Conservation (phyloP, 805 yeast genomes). For the Candida adriatica region DNA sequence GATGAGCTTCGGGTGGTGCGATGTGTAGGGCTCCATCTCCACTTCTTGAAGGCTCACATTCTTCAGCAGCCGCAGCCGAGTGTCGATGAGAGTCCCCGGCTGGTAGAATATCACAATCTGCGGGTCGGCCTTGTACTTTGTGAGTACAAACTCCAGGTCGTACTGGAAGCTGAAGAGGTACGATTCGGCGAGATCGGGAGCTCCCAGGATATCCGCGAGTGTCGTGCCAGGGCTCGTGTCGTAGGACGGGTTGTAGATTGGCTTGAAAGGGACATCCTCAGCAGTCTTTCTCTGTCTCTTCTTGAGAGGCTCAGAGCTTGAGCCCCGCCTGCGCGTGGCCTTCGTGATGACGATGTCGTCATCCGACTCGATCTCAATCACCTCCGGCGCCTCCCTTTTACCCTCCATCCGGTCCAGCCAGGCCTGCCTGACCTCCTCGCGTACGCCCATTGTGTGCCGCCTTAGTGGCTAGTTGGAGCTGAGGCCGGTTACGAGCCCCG, state of each 20-base stretch:
- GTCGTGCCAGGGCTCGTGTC: constrained; percentile 14
- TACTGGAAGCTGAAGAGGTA: constrained; percentile 44
- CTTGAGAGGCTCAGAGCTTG: too few relatives aligned
- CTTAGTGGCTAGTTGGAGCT: too few relatives aligned
- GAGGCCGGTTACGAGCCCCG: too few relatives aligned
- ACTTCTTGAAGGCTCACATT: constrained; percentile 22
- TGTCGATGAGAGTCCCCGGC: constrained; percentile 24
- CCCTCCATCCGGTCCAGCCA: constrained; percentile 14
- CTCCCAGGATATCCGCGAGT: constrained; percentile 27
- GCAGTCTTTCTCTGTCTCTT: too few relatives aligned
- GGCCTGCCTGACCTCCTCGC: constrained; percentile 13
- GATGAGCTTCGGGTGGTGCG: constrained; percentile 67
- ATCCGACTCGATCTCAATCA: too few relatives aligned
- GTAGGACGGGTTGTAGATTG: constrained; percentile 16
- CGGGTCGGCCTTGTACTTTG: constrained; percentile 22
- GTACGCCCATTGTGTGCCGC: constrained; percentile 8
- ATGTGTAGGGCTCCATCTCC: constrained; percentile 32
- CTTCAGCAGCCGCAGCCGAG: constrained; percentile 1
- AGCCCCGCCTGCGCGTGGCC: too few relatives aligned
- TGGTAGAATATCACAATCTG: constrained; percentile 26
- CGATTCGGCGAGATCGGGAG: constrained; percentile 28
- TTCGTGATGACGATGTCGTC: too few relatives aligned
- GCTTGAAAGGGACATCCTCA: constrained; percentile 21
- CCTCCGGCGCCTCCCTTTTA: too few relatives aligned
- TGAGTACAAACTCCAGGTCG: constrained; percentile 27